Evolutionary conservation across 768 basidiomycete species (phyloP), one percentile per base, ranked within the genome.

Genomic region (Suillus sp.): DNA sequence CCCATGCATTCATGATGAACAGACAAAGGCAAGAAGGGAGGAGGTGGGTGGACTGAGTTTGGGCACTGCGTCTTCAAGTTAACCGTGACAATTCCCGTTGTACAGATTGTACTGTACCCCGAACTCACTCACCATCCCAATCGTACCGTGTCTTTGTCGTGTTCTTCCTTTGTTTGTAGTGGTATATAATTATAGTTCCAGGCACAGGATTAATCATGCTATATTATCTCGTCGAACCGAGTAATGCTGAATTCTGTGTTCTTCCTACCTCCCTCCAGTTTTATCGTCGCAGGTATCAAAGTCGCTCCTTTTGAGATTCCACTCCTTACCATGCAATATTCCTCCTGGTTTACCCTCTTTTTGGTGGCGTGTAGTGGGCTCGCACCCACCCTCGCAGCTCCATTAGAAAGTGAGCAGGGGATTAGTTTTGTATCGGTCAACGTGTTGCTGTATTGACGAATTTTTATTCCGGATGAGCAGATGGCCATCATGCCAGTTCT

Each of bases 231-330:
- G 11, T 25, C 22, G 4, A 18, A 22, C 55, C 54, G 22, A 56
- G 10, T 22, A 55, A 35, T 0, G 5, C 22, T 27, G 32, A 34
- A 8, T 50, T 4, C 13, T 27, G 47, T 48, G 5, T 16, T 22
- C 45, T 22, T 25, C 47, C 13, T 48, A n/a, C 8, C n/a, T 25
- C 54, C 14, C 37, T 57, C 55, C 37, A 57, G 16, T 13, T 38
- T 57, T 20, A 40, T 38, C 22, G 8, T 56, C 35, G 8, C 55
- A 56, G 22, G 37, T 56, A 56, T 27, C 37, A 10, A 56, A 56
- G 25, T 56, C 25, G 18, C 18, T 57, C 56, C 56, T 57, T 57
- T 27, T 40, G 9, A 40, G n/a, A 40, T 8, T 20, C 18, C 38
- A 57, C 18, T 40, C 25, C 55, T 56, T 56, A 38, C 16, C 14